These are phyloP conservation scores for Sarcodon aspratus DNA, from an alignment of 768 basidiomycete species.

Conservation along the genomic window DNA sequence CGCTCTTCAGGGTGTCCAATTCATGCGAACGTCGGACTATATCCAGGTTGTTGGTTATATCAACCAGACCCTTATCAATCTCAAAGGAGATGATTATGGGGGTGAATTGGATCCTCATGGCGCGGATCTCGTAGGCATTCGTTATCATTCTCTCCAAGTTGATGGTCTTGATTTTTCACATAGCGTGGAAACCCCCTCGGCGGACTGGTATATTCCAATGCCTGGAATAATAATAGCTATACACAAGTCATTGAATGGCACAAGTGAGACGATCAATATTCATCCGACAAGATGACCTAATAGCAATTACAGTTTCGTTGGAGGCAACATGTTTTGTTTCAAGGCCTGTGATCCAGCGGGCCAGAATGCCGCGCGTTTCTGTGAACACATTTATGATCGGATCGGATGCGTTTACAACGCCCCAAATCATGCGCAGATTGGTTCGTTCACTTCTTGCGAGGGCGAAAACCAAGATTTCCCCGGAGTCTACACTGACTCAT, in stretches of 20 bases:
- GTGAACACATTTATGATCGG: conserved; percentile 66
- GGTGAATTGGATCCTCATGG: conserved; percentile 75
- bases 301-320: conserved; percentile 50
- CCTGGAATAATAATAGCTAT: conserved; percentile 22
- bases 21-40: conserved; percentile 47
- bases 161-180: conserved; percentile 4
- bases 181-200: conserved; percentile 9
- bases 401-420: conserved; percentile 69
- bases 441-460: conserved; percentile 52
- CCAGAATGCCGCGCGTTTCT: conserved; percentile 36
- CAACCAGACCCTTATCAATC: conserved; percentile 47
- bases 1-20: conserved; percentile 53
- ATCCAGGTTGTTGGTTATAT: conserved; percentile 51
- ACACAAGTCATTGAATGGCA: conserved; percentile 60
- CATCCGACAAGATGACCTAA: neutral
- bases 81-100: conserved; percentile 44
- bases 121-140: conserved; percentile 71
- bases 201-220: neutral
- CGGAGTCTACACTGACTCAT: conserved; percentile 30
- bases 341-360: conserved; percentile 57
- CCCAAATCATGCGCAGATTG: conserved; percentile 48
- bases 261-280: conserved; percentile 28
- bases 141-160: conserved; percentile 51
- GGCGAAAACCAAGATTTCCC: conserved; percentile 52
- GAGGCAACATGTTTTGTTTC: conserved; percentile 50